Conservation (phyloP, 148 eudicot genomes). For the Rhododendron henanense region DNA sequence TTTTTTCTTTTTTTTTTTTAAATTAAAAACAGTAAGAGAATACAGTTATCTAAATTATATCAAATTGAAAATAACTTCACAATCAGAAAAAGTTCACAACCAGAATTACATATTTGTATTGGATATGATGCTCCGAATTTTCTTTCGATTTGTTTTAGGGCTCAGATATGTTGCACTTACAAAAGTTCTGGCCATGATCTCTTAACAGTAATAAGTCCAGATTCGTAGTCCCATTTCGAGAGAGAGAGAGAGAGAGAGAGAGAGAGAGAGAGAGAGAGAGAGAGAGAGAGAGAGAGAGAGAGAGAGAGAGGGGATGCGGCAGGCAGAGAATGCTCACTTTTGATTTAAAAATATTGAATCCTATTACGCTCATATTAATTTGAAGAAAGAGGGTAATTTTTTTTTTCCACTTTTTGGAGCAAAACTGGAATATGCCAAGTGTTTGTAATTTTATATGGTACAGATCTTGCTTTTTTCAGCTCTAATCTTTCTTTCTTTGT, state of each 20-base stretch:
- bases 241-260: not conserved
- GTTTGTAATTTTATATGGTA: not conserved
- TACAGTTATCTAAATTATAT: too few relatives aligned
- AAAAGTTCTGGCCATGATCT: not conserved
- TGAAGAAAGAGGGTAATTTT: not conserved
- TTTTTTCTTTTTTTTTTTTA: too few relatives aligned
- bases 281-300: too few relatives aligned
- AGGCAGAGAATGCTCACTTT: not conserved
- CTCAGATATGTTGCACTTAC: not conserved
- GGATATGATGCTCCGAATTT: not conserved
- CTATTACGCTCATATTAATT: not conserved
- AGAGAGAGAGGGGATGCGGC: conserved; percentile 5
- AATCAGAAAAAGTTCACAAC: too few relatives aligned
- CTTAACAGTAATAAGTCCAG: not conserved
- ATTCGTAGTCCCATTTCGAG: not conserved
- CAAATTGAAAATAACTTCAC: not conserved
- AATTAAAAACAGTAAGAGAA: too few relatives aligned
- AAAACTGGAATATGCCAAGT: not conserved
- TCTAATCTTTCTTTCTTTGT: not conserved
- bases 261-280: not conserved
- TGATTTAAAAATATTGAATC: not conserved
- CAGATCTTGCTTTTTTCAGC: not conserved
- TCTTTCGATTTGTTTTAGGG: not conserved
- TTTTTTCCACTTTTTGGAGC: not conserved
- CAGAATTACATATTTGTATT: not conserved